Evolutionary conservation across 176 grass and related monocot genomes (phyloP), one percentile per base, ranked within the genome.

Genomic region (Saccharum spontaneum): DNA sequence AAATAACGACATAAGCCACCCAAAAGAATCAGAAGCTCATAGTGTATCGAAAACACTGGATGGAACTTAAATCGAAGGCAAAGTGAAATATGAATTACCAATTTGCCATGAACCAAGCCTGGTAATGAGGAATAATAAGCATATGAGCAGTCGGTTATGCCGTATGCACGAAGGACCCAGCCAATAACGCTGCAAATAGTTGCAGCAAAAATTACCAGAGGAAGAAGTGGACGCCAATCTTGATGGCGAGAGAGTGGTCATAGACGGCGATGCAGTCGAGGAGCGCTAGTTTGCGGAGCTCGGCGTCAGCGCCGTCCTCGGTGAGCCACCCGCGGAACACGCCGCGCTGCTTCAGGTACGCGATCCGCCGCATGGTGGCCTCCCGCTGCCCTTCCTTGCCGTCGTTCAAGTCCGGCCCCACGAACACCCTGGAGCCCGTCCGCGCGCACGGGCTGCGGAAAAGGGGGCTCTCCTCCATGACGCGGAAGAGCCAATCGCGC

Each of bases 311-410:
- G 10, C 91, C 90, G 4, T 24, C 17, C 15, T 89, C 80, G 7
- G 83, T 95, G 79, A 98, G 87, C 95, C 90, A 98, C 6, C 93
- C 91, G 0, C 85, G 87, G 84, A 98, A 95, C 23, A 93, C 92
- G 8, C 89, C 92, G 31, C 84, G 78, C 4, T 33, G 60, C 26
- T 82, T n/a, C 46, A 93, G 79, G 90, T 85, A 89, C 76, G 85
- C 82, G 33, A 91, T 82, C 28, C 91, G 87, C 48, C 85, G 67
- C 95, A 98, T 95, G 48, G 89, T 98, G 36, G 76, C 78, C 69
- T 85, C 91, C 37, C 89, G 59, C 89, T 95, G 92, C 71, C 79
- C 90, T 74, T 95, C 95, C 79, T 93, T 95, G 5, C 88, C 82
- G 16, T 86, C 78, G 67, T 95, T 95, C 54, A 90, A 88, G 78